Percentiles rank a stretch among this genome's conserved stretches.
These are phyloP conservation scores for Dalbergia cochinchinensis DNA, from an alignment of 306 rosid species.

Conservation along the genomic window DNA sequence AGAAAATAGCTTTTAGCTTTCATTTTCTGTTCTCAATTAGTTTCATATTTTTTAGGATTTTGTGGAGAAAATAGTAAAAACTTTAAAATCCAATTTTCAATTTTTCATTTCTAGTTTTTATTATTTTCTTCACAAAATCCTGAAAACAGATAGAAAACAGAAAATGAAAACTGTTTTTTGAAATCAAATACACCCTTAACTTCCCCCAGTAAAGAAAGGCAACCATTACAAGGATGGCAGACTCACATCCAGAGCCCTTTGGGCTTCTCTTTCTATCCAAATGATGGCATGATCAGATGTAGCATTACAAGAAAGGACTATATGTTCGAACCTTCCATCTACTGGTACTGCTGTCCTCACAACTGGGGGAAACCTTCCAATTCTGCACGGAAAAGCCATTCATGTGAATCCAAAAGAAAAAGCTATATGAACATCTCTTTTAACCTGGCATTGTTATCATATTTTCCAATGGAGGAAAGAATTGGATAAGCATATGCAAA, in stretches of 20 bases:
- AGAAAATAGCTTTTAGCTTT: not conserved
- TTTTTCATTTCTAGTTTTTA: too few relatives aligned
- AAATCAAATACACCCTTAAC: too few relatives aligned
- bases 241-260: slow-evolving; percentile 79
- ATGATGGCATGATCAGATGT: slow-evolving; percentile 94
- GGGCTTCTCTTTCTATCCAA: slow-evolving; percentile 95
- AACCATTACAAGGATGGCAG: slow-evolving; percentile 29
- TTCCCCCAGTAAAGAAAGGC: too few relatives aligned
- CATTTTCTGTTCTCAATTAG: not conserved
- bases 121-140: too few relatives aligned
- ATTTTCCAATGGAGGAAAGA: slow-evolving; percentile 15
- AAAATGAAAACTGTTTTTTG: too few relatives aligned
- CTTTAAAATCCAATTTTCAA: too few relatives aligned
- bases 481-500: not conserved
- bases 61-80: too few relatives aligned
- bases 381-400: slow-evolving; percentile 54
- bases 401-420: slow-evolving; percentile 31
- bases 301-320: slow-evolving; percentile 95
- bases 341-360: slow-evolving; percentile 97
- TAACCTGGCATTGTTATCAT: not conserved
- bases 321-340: slow-evolving; percentile 96
- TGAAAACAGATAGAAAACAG: too few relatives aligned
- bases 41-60: too few relatives aligned
- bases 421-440: not conserved
- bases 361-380: slow-evolving; percentile 89